Evolutionary conservation across 164 flowering plant species (phyloP).

Genomic region (Vitis rotundifolia): DNA sequence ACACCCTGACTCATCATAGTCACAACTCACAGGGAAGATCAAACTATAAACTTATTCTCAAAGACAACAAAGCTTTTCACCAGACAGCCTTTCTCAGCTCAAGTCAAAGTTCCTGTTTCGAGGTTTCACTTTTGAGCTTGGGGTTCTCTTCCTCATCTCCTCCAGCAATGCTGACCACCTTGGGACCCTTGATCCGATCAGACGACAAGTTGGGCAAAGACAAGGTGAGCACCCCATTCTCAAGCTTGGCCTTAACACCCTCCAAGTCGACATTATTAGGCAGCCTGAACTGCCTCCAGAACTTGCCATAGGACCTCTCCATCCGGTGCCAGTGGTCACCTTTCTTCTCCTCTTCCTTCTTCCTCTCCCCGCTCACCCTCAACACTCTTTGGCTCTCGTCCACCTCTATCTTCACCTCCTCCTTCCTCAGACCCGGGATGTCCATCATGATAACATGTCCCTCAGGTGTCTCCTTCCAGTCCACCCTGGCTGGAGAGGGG

Average conservation of each 20-base stretch:
- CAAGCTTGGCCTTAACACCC: constrained; percentile 36
- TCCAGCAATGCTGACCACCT: constrained; percentile 20
- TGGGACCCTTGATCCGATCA: constrained; percentile 42
- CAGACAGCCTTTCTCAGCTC: too few species aligned
- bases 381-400: constrained; percentile 27
- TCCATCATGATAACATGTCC: constrained; percentile 43
- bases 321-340: constrained; percentile 40
- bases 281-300: constrained; percentile 44
- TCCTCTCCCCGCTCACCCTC: constrained; percentile 41
- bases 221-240: constrained; percentile 47
- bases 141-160: constrained; percentile 5
- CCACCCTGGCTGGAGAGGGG: constrained; percentile 35
- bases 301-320: constrained; percentile 41
- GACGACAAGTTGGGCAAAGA: constrained; percentile 35
- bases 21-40: too few species aligned
- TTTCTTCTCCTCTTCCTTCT: constrained; percentile 32
- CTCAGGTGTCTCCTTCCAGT: constrained; percentile 55
- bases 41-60: too few species aligned
- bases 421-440: constrained; percentile 45
- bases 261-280: constrained; percentile 49
- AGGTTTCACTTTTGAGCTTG: constrained; percentile 9
- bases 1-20: too few species aligned
- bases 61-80: too few species aligned
- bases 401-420: constrained; percentile 40
- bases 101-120: constrained; percentile 24